Conservation (phyloP, 306 rosid genomes). For the Glycyrrhiza uralensis region DNA sequence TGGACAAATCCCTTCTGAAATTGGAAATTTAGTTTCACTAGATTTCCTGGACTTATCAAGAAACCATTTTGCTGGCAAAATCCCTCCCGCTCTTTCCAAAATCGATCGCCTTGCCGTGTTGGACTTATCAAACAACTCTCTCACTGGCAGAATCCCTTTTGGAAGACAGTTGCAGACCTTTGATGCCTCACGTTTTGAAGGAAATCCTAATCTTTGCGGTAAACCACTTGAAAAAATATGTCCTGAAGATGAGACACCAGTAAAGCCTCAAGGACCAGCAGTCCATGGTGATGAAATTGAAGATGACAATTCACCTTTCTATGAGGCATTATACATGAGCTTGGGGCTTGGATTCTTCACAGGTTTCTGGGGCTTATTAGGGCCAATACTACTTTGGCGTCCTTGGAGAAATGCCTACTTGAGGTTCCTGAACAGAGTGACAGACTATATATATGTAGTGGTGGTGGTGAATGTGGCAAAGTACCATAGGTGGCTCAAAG, state of each 20-base stretch:
- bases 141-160: neutral
- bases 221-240: neutral
- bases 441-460: neutral
- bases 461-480: neutral
- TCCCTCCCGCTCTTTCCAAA: neutral
- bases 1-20: neutral
- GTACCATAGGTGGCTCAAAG: no score
- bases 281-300: neutral
- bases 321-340: neutral
- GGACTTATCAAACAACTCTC: neutral
- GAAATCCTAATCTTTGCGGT: no score
- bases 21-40: neutral
- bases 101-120: neutral
- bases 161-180: neutral
- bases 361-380: constrained; percentile 3
- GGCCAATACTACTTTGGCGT: neutral
- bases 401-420: neutral
- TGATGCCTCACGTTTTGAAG: constrained; percentile 10
- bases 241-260: neutral
- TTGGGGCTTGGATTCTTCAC: constrained; percentile 1
- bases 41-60: constrained; percentile 16
- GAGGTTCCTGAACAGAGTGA: neutral
- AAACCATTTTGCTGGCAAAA: neutral
- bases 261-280: neutral
- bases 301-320: neutral